Evolutionary conservation across 257 asterid genomes (phyloP), one percentile per base, ranked within the genome.

Genomic region (Cordia subcordata): DNA sequence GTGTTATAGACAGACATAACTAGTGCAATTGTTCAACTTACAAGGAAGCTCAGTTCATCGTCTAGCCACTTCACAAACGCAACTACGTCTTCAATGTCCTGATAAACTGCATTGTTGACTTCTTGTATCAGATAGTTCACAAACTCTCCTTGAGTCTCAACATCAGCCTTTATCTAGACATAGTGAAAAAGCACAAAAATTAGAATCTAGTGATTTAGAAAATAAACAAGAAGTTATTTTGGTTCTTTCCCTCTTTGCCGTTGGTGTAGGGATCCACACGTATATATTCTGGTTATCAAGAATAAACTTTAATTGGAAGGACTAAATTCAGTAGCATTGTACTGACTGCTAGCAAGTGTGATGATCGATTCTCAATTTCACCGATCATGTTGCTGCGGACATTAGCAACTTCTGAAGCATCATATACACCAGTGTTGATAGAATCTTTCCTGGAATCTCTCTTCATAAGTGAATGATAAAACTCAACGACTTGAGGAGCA

Each of bases 21-120:
- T 40, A 45, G 22, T 53, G 20, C 37, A 13, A 15, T 35, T 0
- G 55, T 49, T 55, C 45, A 70, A 42, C 89, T 79, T 76, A 86
- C 97, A 55, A 90, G 93, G 77, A 86, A 90, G 81, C 93, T 77
- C 37, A 90, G 97, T 72, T 90, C 97, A 54, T 90, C 97, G 60
- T 90, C 97, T 35, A 90, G 88, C 97, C 97, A 90, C 82, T 86
- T 84, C 46, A 86, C 94, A 22, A 90, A 90, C 58, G 92, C 89
- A 56, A 84, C 88, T 0, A 90, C 94, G 11, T 90, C 94, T 62
- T 90, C 95, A 22, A 89, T 77, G 49, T 84, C 73, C 47, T 67
- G 77, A 71, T 80, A 89, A 60, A 73, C 81, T 40, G 92, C 94
- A 65, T 67, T 66, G 54, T 84, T 86, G 55, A 89, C 95, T 81